Evolutionary conservation across 345 rosid genomes (phyloP), one percentile per base, ranked within the genome.

Genomic region (Eutrema yunnanense): DNA sequence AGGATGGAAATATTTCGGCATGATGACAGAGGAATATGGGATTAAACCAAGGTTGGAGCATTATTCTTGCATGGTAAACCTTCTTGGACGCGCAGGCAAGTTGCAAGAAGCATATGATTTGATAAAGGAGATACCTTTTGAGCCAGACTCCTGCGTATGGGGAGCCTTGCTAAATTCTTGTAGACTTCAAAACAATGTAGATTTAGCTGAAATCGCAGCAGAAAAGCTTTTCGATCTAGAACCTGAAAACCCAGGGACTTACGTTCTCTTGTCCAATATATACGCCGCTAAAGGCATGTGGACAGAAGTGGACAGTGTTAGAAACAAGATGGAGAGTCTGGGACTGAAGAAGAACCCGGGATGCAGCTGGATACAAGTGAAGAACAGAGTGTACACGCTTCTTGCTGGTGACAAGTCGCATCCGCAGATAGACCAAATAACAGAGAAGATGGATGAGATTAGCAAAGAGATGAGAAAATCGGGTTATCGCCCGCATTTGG

Each of bases 151-250:
- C 40, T 84, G 91, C 49, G 78, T 89, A 52, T 92, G 96, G 97
- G 97, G 97, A 63, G 84, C 97, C 75, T 79, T 92, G 71, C 87
- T 89, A 43, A 86, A 85, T 76, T 86, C 92, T 44, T 92, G 97
- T 58, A 82, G 81, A 11, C 75, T 82, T 72, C 76, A 82, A 14
- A 80, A 82, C 44, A 72, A 80, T 52, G 65, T 80, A 38, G 53
- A 72, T 1, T 42, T 77, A 58, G 85, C 71, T n/a, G 88, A 86
- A 77, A 76, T 76, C 70, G 88, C 84, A 69, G 90, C 90, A 19
- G 69, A 69, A 32, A 73, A 83, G 58, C 84, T 84, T 57, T 81
- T 84, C 9, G 66, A 75, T 55, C 67, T 86, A 73, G 90, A 87
- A 80, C 88, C 87, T 0, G 72, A 32, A 59, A 87, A 86, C 81